These are phyloP conservation scores for Trifolium dubium DNA, from an alignment of 306 rosid species.

Conservation along the genomic window DNA sequence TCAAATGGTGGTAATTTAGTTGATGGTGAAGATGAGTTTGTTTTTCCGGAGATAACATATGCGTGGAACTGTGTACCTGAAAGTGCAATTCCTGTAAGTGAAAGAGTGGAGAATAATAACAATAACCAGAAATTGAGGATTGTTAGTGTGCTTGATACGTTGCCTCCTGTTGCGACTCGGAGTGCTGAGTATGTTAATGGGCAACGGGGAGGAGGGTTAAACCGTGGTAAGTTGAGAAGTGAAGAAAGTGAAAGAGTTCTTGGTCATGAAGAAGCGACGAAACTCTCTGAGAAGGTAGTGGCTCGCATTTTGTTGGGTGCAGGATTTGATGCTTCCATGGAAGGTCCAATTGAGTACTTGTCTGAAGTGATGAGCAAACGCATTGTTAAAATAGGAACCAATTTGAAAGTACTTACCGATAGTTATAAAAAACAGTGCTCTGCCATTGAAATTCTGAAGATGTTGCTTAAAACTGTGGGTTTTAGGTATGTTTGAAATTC, in stretches of 20 bases:
- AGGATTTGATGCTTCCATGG: conserved; percentile 84
- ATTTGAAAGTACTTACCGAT: conserved; percentile 77
- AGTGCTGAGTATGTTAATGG: conserved; percentile 66
- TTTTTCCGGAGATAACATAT: conserved; percentile 79
- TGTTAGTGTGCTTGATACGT: conserved; percentile 71
- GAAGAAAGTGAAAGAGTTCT: conserved; percentile 63
- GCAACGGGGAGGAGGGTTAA: conserved; percentile 64
- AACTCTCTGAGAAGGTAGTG: conserved; percentile 67
- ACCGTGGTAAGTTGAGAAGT: conserved; percentile 56
- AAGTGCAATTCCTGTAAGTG: conserved; percentile 65
- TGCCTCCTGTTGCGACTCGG: conserved; percentile 84
- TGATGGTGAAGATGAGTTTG: conserved; percentile 36
- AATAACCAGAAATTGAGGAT: conserved; percentile 54
- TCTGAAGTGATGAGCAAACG: conserved; percentile 75
- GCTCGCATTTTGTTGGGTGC: conserved; percentile 62
- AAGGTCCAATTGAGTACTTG: conserved; percentile 78
- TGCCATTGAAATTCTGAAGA: conserved; percentile 78
- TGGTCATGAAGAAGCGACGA: conserved; percentile 69
- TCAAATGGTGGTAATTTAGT: conserved; percentile 51
- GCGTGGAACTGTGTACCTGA: conserved; percentile 85
- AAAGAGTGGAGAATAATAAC: conserved; percentile 51
- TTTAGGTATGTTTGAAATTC: conserved; percentile 62
- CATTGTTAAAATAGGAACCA: conserved; percentile 68
- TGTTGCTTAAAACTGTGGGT: conserved; percentile 84
- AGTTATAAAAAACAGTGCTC: conserved; percentile 86